Conservation (phyloP, 2,329 filamentous ascomycete genomes). For the Thermochaetoides dissita region DNA sequence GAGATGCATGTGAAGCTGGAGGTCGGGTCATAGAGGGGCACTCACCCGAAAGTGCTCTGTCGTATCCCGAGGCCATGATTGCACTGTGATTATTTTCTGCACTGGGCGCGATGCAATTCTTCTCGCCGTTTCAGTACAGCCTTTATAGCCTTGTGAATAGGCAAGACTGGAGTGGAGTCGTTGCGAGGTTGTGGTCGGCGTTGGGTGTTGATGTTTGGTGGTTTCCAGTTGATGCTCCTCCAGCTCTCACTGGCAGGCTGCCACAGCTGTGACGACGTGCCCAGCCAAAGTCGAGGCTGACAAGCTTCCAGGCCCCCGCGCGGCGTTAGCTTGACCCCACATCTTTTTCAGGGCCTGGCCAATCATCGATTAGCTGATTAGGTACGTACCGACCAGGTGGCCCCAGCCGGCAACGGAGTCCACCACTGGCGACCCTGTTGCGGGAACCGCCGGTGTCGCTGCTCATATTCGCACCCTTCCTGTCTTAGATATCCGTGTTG, state of each 20-base stretch:
- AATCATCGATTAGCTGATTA: background rate
- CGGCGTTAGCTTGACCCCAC: slow-evolving; percentile 1
- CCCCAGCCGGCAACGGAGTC: no score
- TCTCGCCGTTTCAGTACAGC: no score
- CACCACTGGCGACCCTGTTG: no score
- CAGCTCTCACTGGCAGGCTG: slow-evolving; percentile 11
- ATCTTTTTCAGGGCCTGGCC: background rate
- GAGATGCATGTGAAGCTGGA: slow-evolving; percentile 7
- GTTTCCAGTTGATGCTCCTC: no score
- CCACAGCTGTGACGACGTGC: slow-evolving; percentile 18
- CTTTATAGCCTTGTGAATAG: no score
- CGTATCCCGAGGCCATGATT: slow-evolving; percentile 82
- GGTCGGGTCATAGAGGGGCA: slow-evolving; percentile 6
- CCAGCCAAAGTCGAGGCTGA: slow-evolving; percentile 6
- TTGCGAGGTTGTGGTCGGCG: slow-evolving; percentile 3
- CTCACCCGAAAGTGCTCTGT: slow-evolving; percentile 96
- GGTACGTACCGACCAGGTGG: no score
- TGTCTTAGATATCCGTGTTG: no score
- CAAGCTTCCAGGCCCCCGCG: slow-evolving; percentile 4
- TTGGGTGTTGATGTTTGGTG: slow-evolving; percentile 1
- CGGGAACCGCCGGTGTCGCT: no score
- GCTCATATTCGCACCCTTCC: no score
- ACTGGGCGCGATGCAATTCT: no score
- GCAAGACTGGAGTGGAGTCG: background rate
- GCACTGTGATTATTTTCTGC: background rate